These are phyloP conservation scores for Penicillium malachiteum DNA, from an alignment of 495 filamentous ascomycete genomes.

Conservation along the genomic window DNA sequence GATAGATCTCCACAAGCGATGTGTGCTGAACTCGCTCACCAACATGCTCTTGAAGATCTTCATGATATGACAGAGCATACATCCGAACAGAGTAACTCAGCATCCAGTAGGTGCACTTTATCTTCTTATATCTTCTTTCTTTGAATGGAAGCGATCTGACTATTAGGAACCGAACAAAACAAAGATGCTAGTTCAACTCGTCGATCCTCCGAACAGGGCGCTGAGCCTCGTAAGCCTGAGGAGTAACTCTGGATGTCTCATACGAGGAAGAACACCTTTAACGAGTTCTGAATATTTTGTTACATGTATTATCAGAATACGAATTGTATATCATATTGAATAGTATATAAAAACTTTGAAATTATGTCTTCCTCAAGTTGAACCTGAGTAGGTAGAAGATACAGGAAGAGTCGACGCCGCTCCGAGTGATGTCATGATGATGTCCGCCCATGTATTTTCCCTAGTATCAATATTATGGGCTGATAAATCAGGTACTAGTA, in stretches of 20 bases:
- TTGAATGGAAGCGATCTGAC: background rate
- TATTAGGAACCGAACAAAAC: background rate
- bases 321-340: background rate
- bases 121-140: background rate
- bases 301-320: background rate
- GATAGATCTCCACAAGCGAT: conserved; percentile 21
- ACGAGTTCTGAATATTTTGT: background rate
- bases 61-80: conserved; percentile 23
- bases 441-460: conserved; percentile 1
- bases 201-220: conserved; percentile 7
- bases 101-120: background rate
- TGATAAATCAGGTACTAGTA: background rate
- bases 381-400: too few species aligned
- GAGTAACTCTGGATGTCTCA: background rate
- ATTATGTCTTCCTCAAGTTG: too few species aligned
- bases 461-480: too few species aligned
- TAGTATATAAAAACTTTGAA: background rate
- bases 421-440: conserved; percentile 23
- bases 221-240: conserved; percentile 10
- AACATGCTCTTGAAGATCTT: conserved; percentile 27
- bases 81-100: conserved; percentile 8
- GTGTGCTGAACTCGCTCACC: conserved; percentile 27
- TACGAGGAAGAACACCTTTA: background rate
- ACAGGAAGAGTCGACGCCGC: too few species aligned
- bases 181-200: conserved; percentile 1